Percentiles rank a stretch among this genome's conserved stretches.
Evolutionary conservation across 352 stramenopile genomes (phyloP).

Genomic region (Phytophthora lateralis): DNA sequence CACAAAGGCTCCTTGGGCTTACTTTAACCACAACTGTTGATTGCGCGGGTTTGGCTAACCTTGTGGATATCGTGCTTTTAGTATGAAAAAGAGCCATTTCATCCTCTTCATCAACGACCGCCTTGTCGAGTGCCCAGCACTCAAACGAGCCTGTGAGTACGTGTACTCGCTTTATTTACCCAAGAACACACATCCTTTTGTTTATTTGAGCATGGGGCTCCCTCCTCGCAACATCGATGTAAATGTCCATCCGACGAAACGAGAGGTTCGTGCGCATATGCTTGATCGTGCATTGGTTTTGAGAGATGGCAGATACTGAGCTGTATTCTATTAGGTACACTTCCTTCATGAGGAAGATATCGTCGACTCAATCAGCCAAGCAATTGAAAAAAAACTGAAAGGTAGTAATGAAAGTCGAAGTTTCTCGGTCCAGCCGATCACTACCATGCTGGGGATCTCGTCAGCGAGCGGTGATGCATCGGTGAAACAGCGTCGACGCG

Average conservation of each 20-base stretch:
- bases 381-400: slow-evolving; percentile 83
- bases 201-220: slow-evolving; percentile 97
- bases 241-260: slow-evolving; percentile 99
- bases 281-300: not conserved
- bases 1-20: not conserved
- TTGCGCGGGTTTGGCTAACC: not conserved
- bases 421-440: slow-evolving; percentile 91
- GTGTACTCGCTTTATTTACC: slow-evolving; percentile 95
- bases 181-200: slow-evolving; percentile 95
- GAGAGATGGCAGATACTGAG: not conserved
- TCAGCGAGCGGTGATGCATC: slow-evolving; percentile 23
- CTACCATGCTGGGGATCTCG: slow-evolving; percentile 54
- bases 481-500: slow-evolving; percentile 28
- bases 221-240: slow-evolving; percentile 96
- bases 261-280: slow-evolving; percentile 59
- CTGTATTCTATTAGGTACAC: slow-evolving; percentile 70
- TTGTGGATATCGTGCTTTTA: slow-evolving; percentile 23
- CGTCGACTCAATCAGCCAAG: slow-evolving; percentile 75
- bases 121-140: slow-evolving; percentile 91
- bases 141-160: slow-evolving; percentile 94
- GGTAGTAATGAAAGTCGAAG: slow-evolving; percentile 90
- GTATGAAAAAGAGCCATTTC: slow-evolving; percentile 82
- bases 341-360: slow-evolving; percentile 97
- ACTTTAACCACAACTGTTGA: not conserved
- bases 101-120: slow-evolving; percentile 99